Percentiles rank a stretch among this genome's conserved stretches.
Evolutionary conservation across 140 eudicot genomes (phyloP).

Genomic region (Stevia rebaudiana): DNA sequence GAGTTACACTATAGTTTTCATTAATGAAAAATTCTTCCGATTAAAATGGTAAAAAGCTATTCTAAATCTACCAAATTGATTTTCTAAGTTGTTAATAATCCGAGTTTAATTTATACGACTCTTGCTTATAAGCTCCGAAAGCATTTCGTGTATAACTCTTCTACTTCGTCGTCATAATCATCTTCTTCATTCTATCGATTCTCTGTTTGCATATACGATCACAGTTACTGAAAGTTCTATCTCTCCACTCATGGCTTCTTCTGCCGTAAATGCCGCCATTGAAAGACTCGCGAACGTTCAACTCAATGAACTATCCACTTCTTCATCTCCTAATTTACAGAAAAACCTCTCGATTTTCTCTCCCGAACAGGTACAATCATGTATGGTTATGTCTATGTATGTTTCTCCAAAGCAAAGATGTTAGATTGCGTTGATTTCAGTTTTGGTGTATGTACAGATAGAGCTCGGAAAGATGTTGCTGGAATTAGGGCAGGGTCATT

Average conservation of each 20-base stretch:
- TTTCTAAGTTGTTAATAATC: too few relatives aligned
- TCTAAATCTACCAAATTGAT: too few relatives aligned
- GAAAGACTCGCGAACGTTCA: conserved; percentile 44
- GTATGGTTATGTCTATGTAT: background rate
- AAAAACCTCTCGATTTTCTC: conserved; percentile 63
- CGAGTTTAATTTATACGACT: background rate
- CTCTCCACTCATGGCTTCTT: conserved; percentile 20
- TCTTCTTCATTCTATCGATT: background rate
- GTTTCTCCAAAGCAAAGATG: background rate
- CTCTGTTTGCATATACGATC: background rate
- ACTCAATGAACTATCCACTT: conserved; percentile 42
- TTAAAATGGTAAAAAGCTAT: too few relatives aligned
- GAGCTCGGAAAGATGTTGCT: conserved; percentile 71
- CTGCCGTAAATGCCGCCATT: conserved; percentile 46
- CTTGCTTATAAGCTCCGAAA: background rate
- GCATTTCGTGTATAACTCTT: conserved; percentile 4
- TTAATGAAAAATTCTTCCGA: too few relatives aligned
- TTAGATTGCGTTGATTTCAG: background rate
- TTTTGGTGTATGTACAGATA: conserved; percentile 27
- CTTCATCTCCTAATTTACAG: conserved; percentile 57
- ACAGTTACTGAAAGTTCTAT: background rate
- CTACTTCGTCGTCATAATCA: conserved; percentile 4
- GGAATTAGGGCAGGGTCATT: conserved; percentile 69
- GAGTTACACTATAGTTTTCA: too few relatives aligned
- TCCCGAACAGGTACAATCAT: conserved; percentile 53